Percentiles rank a stretch among this genome's conserved stretches.
Conservation (phyloP, 306 rosid species). For the Fragaria nilgerrensis region DNA sequence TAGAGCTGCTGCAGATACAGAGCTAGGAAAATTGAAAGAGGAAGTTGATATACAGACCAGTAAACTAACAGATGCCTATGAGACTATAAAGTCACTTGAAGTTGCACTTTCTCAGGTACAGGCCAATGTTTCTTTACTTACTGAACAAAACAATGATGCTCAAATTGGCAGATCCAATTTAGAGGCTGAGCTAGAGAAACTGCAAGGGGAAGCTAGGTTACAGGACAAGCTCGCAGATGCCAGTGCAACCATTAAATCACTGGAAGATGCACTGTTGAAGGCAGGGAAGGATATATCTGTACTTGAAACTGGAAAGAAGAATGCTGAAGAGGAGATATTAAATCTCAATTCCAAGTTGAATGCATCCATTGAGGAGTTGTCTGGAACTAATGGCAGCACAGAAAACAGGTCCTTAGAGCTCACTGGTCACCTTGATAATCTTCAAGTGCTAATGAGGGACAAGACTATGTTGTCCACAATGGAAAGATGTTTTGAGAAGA, state of each 20-base stretch:
- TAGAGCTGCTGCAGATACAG: conserved; percentile 57
- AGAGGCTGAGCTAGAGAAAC: conserved; percentile 67
- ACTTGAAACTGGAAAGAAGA: conserved; percentile 55
- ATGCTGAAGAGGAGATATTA: conserved; percentile 65
- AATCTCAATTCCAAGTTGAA: conserved; percentile 63
- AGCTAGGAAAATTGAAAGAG: conserved; percentile 57
- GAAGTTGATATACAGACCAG: conserved; percentile 51
- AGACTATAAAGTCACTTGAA: conserved; percentile 64
- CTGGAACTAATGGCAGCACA: conserved; percentile 58
- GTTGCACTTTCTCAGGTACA: conserved; percentile 54
- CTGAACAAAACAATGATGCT: conserved; percentile 57
- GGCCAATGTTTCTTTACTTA: conserved; percentile 44
- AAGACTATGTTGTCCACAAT: conserved; percentile 43
- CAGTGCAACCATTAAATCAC: conserved; percentile 42
- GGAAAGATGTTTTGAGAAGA: conserved; percentile 60
- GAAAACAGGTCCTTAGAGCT: conserved; percentile 60
- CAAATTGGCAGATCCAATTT: conserved; percentile 49
- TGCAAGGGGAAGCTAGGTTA: conserved; percentile 60
- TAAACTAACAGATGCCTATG: conserved; percentile 62
- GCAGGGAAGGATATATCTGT: conserved; percentile 59
- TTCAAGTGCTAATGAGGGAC: conserved; percentile 65
- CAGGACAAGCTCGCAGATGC: conserved; percentile 58
- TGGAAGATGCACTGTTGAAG: conserved; percentile 65
- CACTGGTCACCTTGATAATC: conserved; percentile 56
- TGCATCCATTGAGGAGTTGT: conserved; percentile 64